A percentile compares a stretch with the other conserved stretches of the same genome.
Conservation (phyloP, 2,329 filamentous ascomycete genomes). For the Aureobasidium sp. region DNA sequence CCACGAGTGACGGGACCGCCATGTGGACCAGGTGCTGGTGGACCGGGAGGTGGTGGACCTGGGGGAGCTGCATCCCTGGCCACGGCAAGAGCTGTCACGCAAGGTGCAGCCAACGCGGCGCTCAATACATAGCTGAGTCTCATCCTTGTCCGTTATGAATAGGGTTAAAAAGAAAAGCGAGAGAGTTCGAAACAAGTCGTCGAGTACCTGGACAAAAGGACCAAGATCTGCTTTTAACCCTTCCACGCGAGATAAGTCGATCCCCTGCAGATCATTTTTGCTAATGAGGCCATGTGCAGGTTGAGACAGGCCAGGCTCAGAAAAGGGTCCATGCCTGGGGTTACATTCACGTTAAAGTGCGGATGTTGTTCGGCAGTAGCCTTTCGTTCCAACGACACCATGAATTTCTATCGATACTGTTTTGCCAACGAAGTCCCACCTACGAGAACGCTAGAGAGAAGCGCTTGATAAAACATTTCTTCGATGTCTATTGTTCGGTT, state of each 20-base stretch:
- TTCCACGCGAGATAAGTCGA: neutral
- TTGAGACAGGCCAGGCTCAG: neutral
- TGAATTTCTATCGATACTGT: neutral
- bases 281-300: conserved; percentile 6
- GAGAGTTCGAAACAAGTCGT: conserved; percentile 2
- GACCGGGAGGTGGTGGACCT: conserved; percentile 1
- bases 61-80: conserved; percentile 1
- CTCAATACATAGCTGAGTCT: conserved; percentile 9
- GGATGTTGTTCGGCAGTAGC: neutral
- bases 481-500: neutral
- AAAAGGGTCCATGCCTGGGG: conserved; percentile 1
- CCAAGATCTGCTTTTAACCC: conserved; percentile 10
- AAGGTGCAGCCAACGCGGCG: conserved; percentile 13
- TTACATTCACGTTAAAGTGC: neutral
- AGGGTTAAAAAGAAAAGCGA: neutral
- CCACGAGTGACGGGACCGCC: neutral
- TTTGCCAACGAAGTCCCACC: neutral
- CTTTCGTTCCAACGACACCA: neutral
- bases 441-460: neutral
- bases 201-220: neutral
- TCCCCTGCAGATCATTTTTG: conserved; percentile 10
- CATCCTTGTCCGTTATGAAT: conserved; percentile 3
- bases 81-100: conserved; percentile 10
- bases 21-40: neutral
- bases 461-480: neutral